Percentiles rank a stretch among this genome's conserved stretches.
These are phyloP conservation scores for Perilla frutescens DNA, from an alignment of 257 asterid genomes.

Conservation along the genomic window DNA sequence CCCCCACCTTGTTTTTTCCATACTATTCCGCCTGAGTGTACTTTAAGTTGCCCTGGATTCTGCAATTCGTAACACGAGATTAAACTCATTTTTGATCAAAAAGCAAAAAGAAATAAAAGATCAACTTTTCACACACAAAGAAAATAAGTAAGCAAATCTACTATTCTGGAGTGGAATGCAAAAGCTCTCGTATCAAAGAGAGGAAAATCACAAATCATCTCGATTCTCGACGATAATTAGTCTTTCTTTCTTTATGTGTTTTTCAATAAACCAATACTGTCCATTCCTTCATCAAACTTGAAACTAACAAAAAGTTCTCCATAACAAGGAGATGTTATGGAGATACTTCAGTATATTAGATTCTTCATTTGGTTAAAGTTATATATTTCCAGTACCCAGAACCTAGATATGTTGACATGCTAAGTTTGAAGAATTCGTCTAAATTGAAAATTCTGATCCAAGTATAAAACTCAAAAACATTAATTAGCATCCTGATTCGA, in stretches of 20 bases:
- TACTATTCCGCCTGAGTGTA: conserved; percentile 68
- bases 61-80: conserved; percentile 25
- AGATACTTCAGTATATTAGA: not conserved
- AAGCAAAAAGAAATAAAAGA: not conserved
- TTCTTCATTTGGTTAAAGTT: conserved; percentile 1
- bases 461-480: not conserved
- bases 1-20: conserved; percentile 95
- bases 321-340: not conserved
- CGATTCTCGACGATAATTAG: not conserved
- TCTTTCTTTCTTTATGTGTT: not conserved
- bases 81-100: not conserved
- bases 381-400: not conserved
- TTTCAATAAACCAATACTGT: not conserved
- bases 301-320: not conserved
- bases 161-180: not conserved
- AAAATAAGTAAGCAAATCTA: conserved; percentile 3
- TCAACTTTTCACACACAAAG: not conserved
- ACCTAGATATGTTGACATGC: not conserved
- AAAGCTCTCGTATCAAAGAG: not conserved
- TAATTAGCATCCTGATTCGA: not conserved
- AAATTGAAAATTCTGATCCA: not conserved
- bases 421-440: not conserved
- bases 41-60: conserved; percentile 81
- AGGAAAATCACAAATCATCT: not conserved
- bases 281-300: not conserved